Evolutionary conservation across 1,139 yeast genomes (phyloP), one percentile per base, ranked within the genome.

Genomic region (Blastobotrys arbuscula): DNA sequence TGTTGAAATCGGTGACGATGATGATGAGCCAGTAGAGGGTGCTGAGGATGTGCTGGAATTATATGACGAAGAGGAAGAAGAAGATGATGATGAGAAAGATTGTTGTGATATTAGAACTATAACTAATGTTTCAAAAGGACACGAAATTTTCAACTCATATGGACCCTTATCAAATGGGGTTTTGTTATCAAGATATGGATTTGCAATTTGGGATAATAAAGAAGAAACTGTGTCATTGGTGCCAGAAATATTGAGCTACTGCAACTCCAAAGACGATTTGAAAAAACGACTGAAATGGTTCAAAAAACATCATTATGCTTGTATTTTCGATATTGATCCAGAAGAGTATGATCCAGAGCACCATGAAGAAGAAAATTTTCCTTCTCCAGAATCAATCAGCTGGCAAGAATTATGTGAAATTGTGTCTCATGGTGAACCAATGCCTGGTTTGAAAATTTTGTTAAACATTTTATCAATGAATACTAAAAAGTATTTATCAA

Each of bases 111-210:
- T 66, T 70, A 69, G 55, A 69, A 70, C 59, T 75, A 67, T 72
- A 13, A 60, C 61, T 5, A 59, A 65, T 2, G 75, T 85, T 0
- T 49, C 60, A 2, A 61, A 68, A 24, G 76, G 77, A n/a, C 61
- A 70, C 15, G 95, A 88, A 59, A 64, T 88, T 12, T 84, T 80
- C 71, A 86, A 85, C 64, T 80, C 92, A 0, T 87, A 86, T 59
- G 96, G 96, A 0, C 82, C 82, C 40, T 70, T 82, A 39, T 70
- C 84, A 15, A 86, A 85, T 57, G 74, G 85, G 0, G 75, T 78
- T 42, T 68, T 88, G 37, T 65, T 88, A 15, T 81, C 88, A 23
- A 74, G 86, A 50, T 88, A 87, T 59, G 96, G 95, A 0, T 87
- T 88, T 62, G 76, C 83, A 6, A 71, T 76, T 35, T 66, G 69